Percentiles rank a stretch among this genome's conserved stretches.
Evolutionary conservation across 2,329 filamentous ascomycete genomes (phyloP).

Genomic region (Ophiostoma sp.): DNA sequence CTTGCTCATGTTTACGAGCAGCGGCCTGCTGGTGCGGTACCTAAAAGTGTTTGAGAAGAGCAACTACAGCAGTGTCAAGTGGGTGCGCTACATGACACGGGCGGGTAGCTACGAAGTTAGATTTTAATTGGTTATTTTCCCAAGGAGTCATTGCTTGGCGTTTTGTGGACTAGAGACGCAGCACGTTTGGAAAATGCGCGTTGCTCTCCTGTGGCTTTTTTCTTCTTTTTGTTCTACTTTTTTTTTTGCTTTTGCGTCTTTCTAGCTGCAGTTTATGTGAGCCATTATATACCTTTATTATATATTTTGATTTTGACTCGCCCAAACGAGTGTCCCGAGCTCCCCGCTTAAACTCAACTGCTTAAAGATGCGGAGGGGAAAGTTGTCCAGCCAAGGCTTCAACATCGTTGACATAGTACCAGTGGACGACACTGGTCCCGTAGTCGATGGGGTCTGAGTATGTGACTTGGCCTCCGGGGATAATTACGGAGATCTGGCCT

Average conservation of each 20-base stretch:
- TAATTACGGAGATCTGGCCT: not conserved
- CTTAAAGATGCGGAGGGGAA: not conserved
- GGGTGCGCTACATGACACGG: conserved; percentile 98
- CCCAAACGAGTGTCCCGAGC: not conserved
- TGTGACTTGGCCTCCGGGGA: not conserved
- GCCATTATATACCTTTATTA: conserved; percentile 1
- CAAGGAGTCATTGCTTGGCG: not conserved
- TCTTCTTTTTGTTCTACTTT: conserved; percentile 15
- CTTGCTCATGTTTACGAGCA: conserved; percentile 96
- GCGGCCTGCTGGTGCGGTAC: conserved; percentile 84
- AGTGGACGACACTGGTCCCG: conserved; percentile 2
- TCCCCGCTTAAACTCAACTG: not conserved
- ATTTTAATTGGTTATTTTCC: conserved; percentile 38
- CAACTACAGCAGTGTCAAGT: conserved; percentile 98
- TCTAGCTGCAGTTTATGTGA: not conserved
- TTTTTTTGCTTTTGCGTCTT: not conserved
- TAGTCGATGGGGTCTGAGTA: not conserved
- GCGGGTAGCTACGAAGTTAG: conserved; percentile 97
- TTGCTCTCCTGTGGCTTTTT: not conserved
- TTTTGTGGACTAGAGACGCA: not conserved
- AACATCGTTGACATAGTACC: not conserved
- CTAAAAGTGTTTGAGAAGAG: conserved; percentile 99
- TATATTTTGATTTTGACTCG: conserved; percentile 30
- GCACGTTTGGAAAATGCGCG: no score
- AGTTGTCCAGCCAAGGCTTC: not conserved